phyloP scores from a whole-genome alignment of 78 protist genomes.

The Dictyostelium firmibasis region DNA sequence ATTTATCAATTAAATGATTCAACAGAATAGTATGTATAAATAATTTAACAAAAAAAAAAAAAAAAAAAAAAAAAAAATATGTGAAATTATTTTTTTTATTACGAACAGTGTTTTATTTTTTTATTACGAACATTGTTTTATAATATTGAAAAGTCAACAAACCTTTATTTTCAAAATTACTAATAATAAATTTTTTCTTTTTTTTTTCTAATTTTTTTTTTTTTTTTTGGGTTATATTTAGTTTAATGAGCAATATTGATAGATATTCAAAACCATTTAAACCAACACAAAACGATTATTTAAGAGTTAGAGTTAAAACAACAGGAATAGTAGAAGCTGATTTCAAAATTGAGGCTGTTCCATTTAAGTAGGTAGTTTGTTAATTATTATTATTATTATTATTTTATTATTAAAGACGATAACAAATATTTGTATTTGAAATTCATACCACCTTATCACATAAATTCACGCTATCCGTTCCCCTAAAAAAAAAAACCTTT shows the following conservation, averaged over 20 bases:
- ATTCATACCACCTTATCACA: background rate
- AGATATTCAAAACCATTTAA: slow-evolving; percentile 46
- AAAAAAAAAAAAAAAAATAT: background rate
- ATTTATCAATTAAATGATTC: slow-evolving; percentile 70
- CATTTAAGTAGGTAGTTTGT: slow-evolving; percentile 47
- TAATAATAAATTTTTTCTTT: background rate
- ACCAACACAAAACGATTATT: slow-evolving; percentile 84
- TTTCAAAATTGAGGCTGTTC: slow-evolving; percentile 51
- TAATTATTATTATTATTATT: background rate
- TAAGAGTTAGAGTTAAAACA: slow-evolving; percentile 85
- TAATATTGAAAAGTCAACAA: no score
- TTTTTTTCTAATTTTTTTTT: background rate
- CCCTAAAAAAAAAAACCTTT: background rate
- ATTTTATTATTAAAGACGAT: background rate
- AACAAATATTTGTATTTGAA: background rate
- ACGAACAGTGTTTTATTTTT: no score
- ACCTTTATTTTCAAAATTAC: no score
- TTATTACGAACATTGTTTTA: no score
- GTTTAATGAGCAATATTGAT: slow-evolving; percentile 73
- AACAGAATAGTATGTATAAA: slow-evolving; percentile 52
- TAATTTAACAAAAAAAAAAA: background rate
- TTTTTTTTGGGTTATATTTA: background rate
- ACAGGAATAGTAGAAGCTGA: slow-evolving; percentile 84
- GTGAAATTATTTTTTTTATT: no score
- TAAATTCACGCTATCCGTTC: no score